Conservation (phyloP, 108 stramenopile genomes). For the Skeletonema marinoi region DNA sequence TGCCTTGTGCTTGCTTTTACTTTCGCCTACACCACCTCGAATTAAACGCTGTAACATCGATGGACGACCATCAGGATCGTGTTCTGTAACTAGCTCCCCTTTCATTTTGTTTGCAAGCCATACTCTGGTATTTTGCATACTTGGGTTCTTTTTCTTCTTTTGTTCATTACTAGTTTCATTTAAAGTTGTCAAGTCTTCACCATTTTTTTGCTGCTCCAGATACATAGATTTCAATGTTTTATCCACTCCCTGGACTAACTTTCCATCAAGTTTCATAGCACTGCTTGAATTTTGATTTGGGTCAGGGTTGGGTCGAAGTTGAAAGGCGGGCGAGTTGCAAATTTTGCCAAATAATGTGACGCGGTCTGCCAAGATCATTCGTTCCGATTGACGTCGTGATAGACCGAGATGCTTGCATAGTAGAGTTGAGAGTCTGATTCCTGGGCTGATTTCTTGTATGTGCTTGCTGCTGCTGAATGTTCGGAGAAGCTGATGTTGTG, state of each 20-base stretch:
- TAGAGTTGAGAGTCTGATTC: constrained; percentile 30
- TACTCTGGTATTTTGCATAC: constrained; percentile 42
- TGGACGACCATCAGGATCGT: constrained; percentile 76
- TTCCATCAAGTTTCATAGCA: constrained; percentile 62
- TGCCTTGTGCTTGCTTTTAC: constrained; percentile 16
- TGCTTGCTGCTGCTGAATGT: neutral
- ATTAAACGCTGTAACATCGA: constrained; percentile 68
- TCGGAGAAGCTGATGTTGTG: neutral
- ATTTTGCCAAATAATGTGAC: constrained; percentile 69
- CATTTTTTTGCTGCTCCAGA: neutral
- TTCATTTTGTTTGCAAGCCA: constrained; percentile 76
- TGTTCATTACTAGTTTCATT: neutral
- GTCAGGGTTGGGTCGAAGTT: constrained; percentile 24
- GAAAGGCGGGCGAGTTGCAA: constrained; percentile 40
- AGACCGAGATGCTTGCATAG: constrained; percentile 42
- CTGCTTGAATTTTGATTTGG: constrained; percentile 7
- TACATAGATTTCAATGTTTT: constrained; percentile 33
- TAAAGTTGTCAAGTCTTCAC: neutral
- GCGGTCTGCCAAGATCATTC: constrained; percentile 57
- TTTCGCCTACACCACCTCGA: constrained; percentile 68
- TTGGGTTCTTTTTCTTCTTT: neutral
- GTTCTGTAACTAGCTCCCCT: constrained; percentile 75
- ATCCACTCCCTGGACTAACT: constrained; percentile 32
- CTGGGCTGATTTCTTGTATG: neutral
- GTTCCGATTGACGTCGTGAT: constrained; percentile 65